Evolutionary conservation across 1,284 basidiomycete species (phyloP).

Genomic region (Baeospora myosura): DNA sequence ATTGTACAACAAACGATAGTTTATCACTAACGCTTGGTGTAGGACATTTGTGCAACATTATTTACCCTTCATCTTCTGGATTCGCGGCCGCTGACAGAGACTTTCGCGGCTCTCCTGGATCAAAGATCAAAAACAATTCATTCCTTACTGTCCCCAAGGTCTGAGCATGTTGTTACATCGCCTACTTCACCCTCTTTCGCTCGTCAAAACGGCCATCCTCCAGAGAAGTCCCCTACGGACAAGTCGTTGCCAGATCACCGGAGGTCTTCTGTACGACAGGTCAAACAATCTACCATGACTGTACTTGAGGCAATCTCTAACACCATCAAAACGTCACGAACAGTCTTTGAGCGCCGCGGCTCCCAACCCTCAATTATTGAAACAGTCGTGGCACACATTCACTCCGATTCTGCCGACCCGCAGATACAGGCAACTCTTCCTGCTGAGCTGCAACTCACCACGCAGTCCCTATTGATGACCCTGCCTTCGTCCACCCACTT

Average conservation of each 20-base stretch:
- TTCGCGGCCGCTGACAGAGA: conserved; percentile 68
- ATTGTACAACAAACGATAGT: conserved; percentile 1
- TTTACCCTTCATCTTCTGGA: conserved; percentile 81
- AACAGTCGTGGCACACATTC: conserved; percentile 50
- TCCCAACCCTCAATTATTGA: conserved; percentile 43
- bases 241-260: too few relatives aligned
- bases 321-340: conserved; percentile 48
- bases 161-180: conserved; percentile 17
- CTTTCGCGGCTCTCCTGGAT: conserved; percentile 58
- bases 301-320: conserved; percentile 47
- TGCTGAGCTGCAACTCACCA: conserved; percentile 52
- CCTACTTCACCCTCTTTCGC: conserved; percentile 6
- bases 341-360: conserved; percentile 39
- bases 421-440: conserved; percentile 30
- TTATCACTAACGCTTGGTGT: conserved; percentile 7
- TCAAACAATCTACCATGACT: conserved; percentile 43
- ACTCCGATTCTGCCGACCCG: conserved; percentile 33
- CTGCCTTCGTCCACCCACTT: conserved; percentile 71
- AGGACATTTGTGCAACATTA: conserved; percentile 71
- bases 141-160: conserved; percentile 32
- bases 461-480: conserved; percentile 49
- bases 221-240: conserved; percentile 18
- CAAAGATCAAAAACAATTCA: conserved; percentile 68
- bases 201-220: conserved; percentile 28
- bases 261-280: conserved; percentile 34